Evolutionary conservation across 176 grass and related monocot species (phyloP).

Genomic region (Paspalum notatum): DNA sequence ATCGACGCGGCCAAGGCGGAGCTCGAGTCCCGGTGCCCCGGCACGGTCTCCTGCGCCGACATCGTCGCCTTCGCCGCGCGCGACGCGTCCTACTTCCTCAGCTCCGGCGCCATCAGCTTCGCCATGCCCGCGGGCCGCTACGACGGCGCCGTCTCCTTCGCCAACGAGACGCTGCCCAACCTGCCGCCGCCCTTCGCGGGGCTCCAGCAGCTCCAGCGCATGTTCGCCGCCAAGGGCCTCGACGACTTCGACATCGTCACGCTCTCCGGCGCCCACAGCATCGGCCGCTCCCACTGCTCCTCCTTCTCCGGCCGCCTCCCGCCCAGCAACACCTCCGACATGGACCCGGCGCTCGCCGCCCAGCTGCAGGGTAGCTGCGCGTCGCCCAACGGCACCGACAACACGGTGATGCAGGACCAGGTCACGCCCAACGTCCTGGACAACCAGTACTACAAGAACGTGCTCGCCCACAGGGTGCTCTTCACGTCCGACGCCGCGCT

Average conservation of each 20-base stretch:
- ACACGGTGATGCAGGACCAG: constrained; percentile 30
- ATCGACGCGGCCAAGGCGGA: constrained; percentile 42
- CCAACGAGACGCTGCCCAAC: neutral
- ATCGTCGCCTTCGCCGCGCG: constrained; percentile 42
- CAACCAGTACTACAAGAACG: too few species aligned
- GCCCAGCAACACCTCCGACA: constrained; percentile 20
- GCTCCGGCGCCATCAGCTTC: constrained; percentile 10
- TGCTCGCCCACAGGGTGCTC: too few species aligned
- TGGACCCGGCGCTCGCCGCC: neutral
- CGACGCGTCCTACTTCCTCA: constrained; percentile 40
- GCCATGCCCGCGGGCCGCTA: constrained; percentile 35
- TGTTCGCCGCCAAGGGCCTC: constrained; percentile 39
- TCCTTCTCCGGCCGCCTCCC: constrained; percentile 40
- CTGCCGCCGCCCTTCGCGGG: constrained; percentile 7
- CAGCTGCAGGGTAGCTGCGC: neutral
- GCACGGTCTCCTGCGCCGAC: constrained; percentile 42
- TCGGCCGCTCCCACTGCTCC: constrained; percentile 45
- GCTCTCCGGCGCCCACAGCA: constrained; percentile 50
- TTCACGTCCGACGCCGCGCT: neutral
- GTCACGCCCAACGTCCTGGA: constrained; percentile 20
- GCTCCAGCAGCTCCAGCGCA: neutral
- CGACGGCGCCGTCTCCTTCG: constrained; percentile 42
- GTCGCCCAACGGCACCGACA: neutral
- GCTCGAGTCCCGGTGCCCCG: constrained; percentile 19
- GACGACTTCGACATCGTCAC: constrained; percentile 23